Base-by-base conservation (phyloP, 345 rosid species). In the Toxicodendron radicans region DNA sequence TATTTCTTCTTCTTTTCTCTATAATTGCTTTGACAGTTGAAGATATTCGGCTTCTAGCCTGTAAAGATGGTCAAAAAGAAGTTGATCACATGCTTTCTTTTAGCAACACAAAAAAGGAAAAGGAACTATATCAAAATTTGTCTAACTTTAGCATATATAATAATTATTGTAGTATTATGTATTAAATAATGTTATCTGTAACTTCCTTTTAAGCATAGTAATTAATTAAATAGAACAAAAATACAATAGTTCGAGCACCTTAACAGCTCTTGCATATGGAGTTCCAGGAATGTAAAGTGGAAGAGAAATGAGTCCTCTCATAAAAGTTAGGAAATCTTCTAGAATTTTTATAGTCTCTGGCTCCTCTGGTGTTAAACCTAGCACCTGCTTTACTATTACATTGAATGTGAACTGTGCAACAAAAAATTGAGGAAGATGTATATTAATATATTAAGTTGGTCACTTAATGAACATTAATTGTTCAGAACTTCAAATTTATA, bases 181-280 rank as follows among this genome's bases (percentile, higher is more conserved):
- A 64, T 30, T n/a, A 68, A 54, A 52, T 51, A 61, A 75, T 60
- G 63, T 10, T 70, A 52, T 68, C 45, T 23, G 60, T 18, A 49
- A 38, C 53, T 68, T 65, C 32, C 23, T 58, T 57, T 76, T 59
- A 56, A 20, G 41, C 8, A 21, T 56, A 3, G 24, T 56, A 0
- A 35, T 35, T 35, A 35, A 35, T 35, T 35, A 35, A 56, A 56
- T 4, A 8, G 1, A 57, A 57, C 30, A 21, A 8, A 27, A 24
- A 57, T 21, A n/a, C 2, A 49, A 13, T 13, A 12, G 53, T 41
- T 64, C 21, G n/a, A 68, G 49, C 41, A 62, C 91, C 89, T 86
- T 82, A 73, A 88, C 85, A 62, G 89, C 91, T 77, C 80, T 85
- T 56, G 89, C 85, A 76, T 85, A 88, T 64, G 91, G 87, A 77